Base-by-base conservation (phyloP, 2,329 filamentous ascomycete species). In the Macroventuria anomochaeta region DNA sequence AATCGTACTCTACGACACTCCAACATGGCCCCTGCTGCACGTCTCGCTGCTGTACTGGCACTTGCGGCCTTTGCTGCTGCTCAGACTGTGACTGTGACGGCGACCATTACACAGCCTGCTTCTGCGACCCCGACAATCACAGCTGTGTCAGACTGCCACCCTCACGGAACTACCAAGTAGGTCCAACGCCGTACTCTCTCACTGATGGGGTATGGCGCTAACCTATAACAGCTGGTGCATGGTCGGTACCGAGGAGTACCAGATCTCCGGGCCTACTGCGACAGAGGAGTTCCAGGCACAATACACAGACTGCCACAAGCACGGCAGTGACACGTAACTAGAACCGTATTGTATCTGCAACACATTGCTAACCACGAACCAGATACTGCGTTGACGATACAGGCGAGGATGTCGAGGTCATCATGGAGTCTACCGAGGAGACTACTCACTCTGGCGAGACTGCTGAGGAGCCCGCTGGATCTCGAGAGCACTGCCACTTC, bases 301-400 rank as follows among this genome's bases (percentile, higher is more conserved):
- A 46, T 89, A 85, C 64, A 89, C 86, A 0, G 84, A 75, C 48
- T 90, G 88, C 66, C 87, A 91, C 68, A 64, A 74, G 0, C 87
- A 90, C 71, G 85, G 77, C 13, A 64, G 71, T 3, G 79, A 85
- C 38, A 79, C 79, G 85, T 89, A 76, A 63, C 81, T 71, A 13
- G 28, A 7, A 42, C 32, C 23, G 12, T 13, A 4, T 23, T n/a
- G n/a, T 31, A 5, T 18, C 18, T 32, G 2, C 13, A 12, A 18
- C 7, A 6, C n/a, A 3, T 6, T 20, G 11, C 47, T 68, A 38
- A 64, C 33, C 13, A 11, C 0, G 3, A 13, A 7, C 3, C 15
- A 88, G 86, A 53, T 89, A 79, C 72, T 90, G 87, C 59, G 67
- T 88, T n/a, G 82, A 78, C 20, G 76, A 81, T 1, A 74, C 80